Conservation (phyloP, 2,329 filamentous ascomycete species). For the Massarina eburnea region DNA sequence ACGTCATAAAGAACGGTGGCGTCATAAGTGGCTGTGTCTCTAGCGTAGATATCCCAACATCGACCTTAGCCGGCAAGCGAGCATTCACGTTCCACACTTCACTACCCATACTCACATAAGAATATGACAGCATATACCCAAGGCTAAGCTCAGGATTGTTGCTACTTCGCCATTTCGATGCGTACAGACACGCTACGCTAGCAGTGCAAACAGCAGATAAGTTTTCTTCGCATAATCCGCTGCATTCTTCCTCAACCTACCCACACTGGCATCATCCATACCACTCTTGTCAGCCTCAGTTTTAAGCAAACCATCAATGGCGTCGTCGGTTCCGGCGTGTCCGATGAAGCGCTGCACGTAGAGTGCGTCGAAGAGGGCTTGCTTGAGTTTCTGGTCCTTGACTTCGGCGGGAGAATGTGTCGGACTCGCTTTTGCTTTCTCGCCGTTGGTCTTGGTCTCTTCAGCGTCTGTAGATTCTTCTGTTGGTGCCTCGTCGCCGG, state of each 20-base stretch:
- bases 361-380: conserved; percentile 47
- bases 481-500: conserved; percentile 6
- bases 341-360: conserved; percentile 44
- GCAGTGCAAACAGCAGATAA: conserved; percentile 75
- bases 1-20: neutral
- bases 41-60: too few relatives aligned
- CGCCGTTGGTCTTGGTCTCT: conserved; percentile 5
- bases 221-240: conserved; percentile 83
- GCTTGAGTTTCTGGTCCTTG: conserved; percentile 33
- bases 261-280: conserved; percentile 51
- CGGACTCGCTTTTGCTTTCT: neutral
- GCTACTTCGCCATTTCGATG: too few relatives aligned
- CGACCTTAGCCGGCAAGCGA: too few relatives aligned
- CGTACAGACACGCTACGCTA: conserved; percentile 45
- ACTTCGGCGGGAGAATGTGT: conserved; percentile 11
- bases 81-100: too few relatives aligned
- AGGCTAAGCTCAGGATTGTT: too few relatives aligned
- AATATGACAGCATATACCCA: too few relatives aligned
- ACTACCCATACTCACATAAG: too few relatives aligned
- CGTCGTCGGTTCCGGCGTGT: neutral
- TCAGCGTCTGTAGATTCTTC: neutral
- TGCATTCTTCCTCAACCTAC: conserved; percentile 62
- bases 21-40: neutral
- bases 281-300: conserved; percentile 51
- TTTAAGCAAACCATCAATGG: conserved; percentile 48